These are phyloP conservation scores for Solanum tarijense DNA, from an alignment of 257 asterid genomes.

Conservation along the genomic window DNA sequence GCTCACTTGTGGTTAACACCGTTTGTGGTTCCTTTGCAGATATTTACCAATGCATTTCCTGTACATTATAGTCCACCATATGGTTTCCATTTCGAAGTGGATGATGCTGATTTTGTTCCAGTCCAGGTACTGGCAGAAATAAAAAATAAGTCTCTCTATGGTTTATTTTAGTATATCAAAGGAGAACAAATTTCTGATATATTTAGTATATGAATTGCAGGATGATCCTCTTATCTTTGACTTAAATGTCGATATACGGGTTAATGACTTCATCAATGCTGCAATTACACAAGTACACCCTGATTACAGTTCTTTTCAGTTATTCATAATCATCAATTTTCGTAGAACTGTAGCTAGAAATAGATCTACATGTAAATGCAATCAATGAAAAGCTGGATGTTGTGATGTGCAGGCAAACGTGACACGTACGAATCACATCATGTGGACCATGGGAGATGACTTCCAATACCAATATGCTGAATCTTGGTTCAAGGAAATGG, in stretches of 20 bases:
- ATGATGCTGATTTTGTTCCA: conserved; percentile 25
- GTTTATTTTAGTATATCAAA: neutral
- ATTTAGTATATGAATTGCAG: conserved; percentile 26
- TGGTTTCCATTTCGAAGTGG: conserved; percentile 69
- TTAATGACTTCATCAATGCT: conserved; percentile 58
- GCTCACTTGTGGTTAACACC: conserved; percentile 5
- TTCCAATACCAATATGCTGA: conserved; percentile 80
- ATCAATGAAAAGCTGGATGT: neutral
- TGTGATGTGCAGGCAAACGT: conserved; percentile 58
- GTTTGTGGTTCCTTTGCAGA: conserved; percentile 29
- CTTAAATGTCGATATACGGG: conserved; percentile 53
- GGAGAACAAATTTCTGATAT: neutral
- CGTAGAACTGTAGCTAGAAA: neutral
- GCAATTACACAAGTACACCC: conserved; percentile 55
- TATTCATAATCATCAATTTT: neutral
- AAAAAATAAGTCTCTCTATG: neutral
- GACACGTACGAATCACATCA: conserved; percentile 70
- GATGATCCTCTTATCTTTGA: conserved; percentile 66
- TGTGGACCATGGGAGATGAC: conserved; percentile 98
- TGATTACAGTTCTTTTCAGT: neutral
- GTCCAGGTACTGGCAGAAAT: conserved; percentile 49
- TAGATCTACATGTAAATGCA: neutral
- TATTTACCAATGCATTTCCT: conserved; percentile 75
- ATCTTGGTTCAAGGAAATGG: conserved; percentile 92
- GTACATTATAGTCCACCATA: conserved; percentile 69